Percentiles rank a stretch among this genome's conserved stretches.
Evolutionary conservation across 495 filamentous ascomycete genomes (phyloP).

Genomic region (Trichoderma orchidacearum): DNA sequence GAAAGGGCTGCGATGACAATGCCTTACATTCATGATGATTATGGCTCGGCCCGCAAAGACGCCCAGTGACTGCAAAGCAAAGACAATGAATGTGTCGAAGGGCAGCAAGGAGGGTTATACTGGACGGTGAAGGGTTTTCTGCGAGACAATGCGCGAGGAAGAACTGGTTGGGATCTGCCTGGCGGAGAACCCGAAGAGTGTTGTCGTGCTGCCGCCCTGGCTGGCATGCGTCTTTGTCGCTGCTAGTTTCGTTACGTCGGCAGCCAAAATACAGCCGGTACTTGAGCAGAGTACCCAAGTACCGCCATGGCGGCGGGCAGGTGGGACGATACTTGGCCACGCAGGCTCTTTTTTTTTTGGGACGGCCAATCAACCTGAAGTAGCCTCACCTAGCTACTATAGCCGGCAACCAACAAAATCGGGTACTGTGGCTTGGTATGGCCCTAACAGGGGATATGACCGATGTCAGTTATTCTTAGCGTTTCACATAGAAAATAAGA

Average conservation of each 20-base stretch:
- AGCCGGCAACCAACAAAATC: no score
- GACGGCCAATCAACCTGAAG: no score
- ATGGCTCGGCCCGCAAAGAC: background rate
- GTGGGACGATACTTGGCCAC: background rate
- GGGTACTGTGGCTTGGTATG: no score
- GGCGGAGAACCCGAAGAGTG: background rate
- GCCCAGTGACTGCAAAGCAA: background rate
- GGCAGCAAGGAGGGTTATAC: background rate
- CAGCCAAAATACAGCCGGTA: background rate
- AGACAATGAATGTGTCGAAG: background rate
- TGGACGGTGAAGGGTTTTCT: background rate
- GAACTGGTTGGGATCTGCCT: background rate
- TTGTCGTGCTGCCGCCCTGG: background rate
- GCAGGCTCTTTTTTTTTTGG: no score
- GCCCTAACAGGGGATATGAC: no score
- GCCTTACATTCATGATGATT: conserved; percentile 21
- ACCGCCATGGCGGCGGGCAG: background rate
- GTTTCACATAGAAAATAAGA: no score
- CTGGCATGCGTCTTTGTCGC: background rate
- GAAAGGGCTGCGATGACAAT: background rate
- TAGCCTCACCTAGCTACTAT: no score
- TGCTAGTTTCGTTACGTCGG: background rate
- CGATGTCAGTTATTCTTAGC: no score
- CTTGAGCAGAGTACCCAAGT: no score
- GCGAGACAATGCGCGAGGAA: background rate